Percentiles rank a stretch among this genome's conserved stretches.
These are phyloP conservation scores for Colletotrichum costaricense DNA, from an alignment of 2,329 filamentous ascomycete species.

Conservation along the genomic window DNA sequence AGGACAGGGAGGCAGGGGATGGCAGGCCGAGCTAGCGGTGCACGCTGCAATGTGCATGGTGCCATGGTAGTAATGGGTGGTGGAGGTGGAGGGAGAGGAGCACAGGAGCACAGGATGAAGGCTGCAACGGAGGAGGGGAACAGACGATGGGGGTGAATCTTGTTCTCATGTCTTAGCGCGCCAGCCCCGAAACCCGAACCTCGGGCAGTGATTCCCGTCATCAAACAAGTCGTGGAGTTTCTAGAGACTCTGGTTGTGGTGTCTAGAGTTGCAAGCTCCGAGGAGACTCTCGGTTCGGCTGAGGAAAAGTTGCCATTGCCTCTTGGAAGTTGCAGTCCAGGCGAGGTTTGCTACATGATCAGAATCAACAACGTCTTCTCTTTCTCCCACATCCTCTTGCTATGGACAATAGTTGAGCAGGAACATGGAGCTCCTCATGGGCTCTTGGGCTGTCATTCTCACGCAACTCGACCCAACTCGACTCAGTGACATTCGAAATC, in stretches of 20 bases:
- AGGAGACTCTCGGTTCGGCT: constrained; percentile 7
- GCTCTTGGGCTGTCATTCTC: neutral
- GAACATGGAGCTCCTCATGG: neutral
- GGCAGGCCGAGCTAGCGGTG: neutral
- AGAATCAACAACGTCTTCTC: neutral
- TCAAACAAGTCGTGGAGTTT: neutral
- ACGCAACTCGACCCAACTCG: neutral
- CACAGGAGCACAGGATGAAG: neutral
- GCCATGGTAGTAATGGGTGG: neutral
- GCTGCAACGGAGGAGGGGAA: neutral
- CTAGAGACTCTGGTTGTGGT: neutral
- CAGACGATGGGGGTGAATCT: neutral
- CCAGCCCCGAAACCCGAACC: constrained; percentile 25
- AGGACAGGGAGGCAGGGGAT: constrained; percentile 13
- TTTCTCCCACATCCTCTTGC: neutral
- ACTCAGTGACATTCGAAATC: constrained; percentile 11
- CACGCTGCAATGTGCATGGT: no score
- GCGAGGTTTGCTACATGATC: neutral
- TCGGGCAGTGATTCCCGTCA: neutral
- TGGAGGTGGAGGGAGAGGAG: neutral
- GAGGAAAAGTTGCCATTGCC: neutral
- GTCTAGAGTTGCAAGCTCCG: neutral
- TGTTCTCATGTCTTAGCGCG: constrained; percentile 22
- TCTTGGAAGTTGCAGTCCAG: neutral
- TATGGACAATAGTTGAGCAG: no score